These are phyloP conservation scores for Lasiodiplodia sp. DNA, from an alignment of 2,329 filamentous ascomycete genomes.

Conservation along the genomic window DNA sequence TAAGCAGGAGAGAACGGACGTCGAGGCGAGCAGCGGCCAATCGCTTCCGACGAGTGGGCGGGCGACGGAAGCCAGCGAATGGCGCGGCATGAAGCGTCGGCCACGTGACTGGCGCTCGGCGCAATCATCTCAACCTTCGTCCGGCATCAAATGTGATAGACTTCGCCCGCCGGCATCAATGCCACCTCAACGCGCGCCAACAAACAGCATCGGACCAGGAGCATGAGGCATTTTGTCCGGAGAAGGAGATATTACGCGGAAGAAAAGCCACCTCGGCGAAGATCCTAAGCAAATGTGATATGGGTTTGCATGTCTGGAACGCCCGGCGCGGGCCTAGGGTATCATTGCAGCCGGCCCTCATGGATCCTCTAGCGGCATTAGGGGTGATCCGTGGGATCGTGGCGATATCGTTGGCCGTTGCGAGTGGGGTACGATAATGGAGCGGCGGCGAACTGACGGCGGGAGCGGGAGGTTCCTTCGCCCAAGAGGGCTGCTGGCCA, in stretches of 20 bases:
- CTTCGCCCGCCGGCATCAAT: conserved; percentile 40
- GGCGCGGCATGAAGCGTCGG: conserved; percentile 43
- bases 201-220: conserved; percentile 47
- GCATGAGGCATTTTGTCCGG: conserved; percentile 49
- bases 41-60: conserved; percentile 18
- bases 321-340: conserved; percentile 51
- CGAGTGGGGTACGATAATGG: conserved; percentile 52
- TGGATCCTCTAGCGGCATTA: conserved; percentile 52
- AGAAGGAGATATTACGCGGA: conserved; percentile 52
- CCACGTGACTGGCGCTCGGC: conserved; percentile 49
- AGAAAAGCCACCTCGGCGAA: conserved; percentile 53
- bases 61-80: conserved; percentile 30
- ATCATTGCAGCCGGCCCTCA: conserved; percentile 53
- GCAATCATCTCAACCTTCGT: conserved; percentile 45
- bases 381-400: conserved; percentile 52
- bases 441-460: conserved; percentile 47
- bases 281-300: conserved; percentile 52
- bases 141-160: conserved; percentile 42
- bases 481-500: conserved; percentile 40
- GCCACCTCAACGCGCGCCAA: conserved; percentile 36
- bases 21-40: conserved; percentile 20
- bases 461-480: conserved; percentile 44
- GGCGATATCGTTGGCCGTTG: conserved; percentile 53
- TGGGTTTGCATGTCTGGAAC: conserved; percentile 51
- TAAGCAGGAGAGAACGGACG: conserved; percentile 21